Conservation (phyloP, 495 filamentous ascomycete species). For the Xylaria telfairii region DNA sequence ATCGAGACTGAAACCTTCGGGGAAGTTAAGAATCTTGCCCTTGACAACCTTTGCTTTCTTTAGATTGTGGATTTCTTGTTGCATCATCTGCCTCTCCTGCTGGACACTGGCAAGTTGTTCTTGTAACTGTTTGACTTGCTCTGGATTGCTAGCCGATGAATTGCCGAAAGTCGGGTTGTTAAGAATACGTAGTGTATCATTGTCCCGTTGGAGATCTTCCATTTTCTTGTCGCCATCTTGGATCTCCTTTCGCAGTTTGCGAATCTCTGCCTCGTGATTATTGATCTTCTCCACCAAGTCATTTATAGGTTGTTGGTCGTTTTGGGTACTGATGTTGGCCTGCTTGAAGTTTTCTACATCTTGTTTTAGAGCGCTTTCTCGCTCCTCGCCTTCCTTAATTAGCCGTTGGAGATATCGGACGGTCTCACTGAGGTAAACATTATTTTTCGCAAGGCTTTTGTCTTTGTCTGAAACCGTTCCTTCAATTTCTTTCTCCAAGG, state of each 20-base stretch:
- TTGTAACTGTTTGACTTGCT: constrained; percentile 14
- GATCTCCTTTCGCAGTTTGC: not conserved
- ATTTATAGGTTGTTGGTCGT: not conserved
- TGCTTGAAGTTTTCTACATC: constrained; percentile 21
- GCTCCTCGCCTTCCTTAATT: constrained; percentile 9
- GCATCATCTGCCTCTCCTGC: constrained; percentile 12
- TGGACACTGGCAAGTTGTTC: not conserved
- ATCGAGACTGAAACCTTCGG: constrained; percentile 12
- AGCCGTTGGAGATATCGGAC: not conserved
- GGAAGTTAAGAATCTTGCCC: constrained; percentile 25
- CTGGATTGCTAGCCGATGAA: not conserved
- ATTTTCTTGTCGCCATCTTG: constrained; percentile 7
- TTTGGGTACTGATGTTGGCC: constrained; percentile 10
- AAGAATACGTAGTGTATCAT: constrained; percentile 16
- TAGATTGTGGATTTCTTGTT: constrained; percentile 16
- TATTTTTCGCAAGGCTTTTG: constrained; percentile 12
- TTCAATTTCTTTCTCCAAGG: constrained; percentile 28
- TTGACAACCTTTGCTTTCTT: not conserved
- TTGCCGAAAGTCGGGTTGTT: not conserved
- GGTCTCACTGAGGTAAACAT: constrained; percentile 1
- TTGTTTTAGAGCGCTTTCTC: constrained; percentile 11
- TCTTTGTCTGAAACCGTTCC: constrained; percentile 34
- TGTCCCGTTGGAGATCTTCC: constrained; percentile 10
- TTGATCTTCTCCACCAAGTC: constrained; percentile 3
- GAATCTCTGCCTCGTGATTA: not conserved